A percentile compares a stretch with the other conserved stretches of the same genome.
phyloP scores from a whole-genome alignment of 768 basidiomycete species.

The Agaricus sinodeliciosus region DNA sequence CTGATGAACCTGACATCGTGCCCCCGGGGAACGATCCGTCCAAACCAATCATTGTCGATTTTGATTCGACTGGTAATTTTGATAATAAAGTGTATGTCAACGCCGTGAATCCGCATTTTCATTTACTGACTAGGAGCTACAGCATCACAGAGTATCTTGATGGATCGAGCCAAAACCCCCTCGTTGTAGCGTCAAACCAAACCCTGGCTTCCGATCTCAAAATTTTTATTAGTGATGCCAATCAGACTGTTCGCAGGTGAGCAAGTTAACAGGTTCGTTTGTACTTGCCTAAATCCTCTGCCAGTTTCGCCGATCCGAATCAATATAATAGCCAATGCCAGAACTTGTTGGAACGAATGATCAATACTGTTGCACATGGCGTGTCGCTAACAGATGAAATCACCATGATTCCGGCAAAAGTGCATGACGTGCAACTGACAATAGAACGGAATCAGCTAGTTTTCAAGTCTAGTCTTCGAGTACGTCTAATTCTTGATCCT shows the following conservation, averaged over 20 bases:
- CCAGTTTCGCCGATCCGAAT: conserved; percentile 24
- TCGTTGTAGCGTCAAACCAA: conserved; percentile 25
- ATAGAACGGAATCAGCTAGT: conserved; percentile 29
- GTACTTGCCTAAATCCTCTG: conserved; percentile 1
- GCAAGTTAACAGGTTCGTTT: neutral
- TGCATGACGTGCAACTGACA: conserved; percentile 29
- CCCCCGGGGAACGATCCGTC: conserved; percentile 19
- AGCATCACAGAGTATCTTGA: conserved; percentile 31
- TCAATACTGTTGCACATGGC: conserved; percentile 39
- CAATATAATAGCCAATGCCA: conserved; percentile 33
- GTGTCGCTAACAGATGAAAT: conserved; percentile 41
- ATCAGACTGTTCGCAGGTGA: conserved; percentile 26
- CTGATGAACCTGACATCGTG: conserved; percentile 39
- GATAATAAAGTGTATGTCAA: conserved; percentile 32
- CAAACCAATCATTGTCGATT: conserved; percentile 26
- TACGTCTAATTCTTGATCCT: conserved; percentile 17
- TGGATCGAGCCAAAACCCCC: conserved; percentile 27
- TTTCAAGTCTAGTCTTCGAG: conserved; percentile 34
- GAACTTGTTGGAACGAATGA: conserved; percentile 35
- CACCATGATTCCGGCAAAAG: conserved; percentile 34
- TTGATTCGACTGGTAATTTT: conserved; percentile 35
- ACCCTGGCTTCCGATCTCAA: conserved; percentile 30
- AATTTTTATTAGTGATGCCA: conserved; percentile 27
- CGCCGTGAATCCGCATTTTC: neutral
- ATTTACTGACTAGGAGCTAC: neutral